Percentiles rank a stretch among this genome's conserved stretches.
Conservation (phyloP, 176 grass and related monocot species). For the Cocos nucifera region DNA sequence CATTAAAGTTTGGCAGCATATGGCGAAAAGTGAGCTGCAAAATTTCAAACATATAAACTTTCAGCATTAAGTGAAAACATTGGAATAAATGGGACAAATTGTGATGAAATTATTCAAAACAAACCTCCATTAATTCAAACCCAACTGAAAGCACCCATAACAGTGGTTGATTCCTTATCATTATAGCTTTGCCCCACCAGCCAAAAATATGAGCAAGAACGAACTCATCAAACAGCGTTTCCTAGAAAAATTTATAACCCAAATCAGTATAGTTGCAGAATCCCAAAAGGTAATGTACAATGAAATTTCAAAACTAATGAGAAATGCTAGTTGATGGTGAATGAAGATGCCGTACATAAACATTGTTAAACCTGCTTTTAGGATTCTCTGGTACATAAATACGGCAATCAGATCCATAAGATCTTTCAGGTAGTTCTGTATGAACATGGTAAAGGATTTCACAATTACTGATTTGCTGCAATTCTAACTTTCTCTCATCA, state of each 20-base stretch:
- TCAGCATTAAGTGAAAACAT: too few relatives aligned
- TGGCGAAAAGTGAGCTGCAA: constrained; percentile 97
- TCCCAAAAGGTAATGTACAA: too few relatives aligned
- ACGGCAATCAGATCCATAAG: constrained; percentile 88
- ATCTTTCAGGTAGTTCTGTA: constrained; percentile 96
- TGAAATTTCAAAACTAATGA: constrained; percentile 9
- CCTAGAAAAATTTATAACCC: constrained; percentile 75
- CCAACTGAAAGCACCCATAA: constrained; percentile 95
- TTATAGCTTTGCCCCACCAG: constrained; percentile 99
- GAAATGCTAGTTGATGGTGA: constrained; percentile 32
- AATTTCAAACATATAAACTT: neutral
- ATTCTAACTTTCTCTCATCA: neutral
- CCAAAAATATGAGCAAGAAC: constrained; percentile 94
- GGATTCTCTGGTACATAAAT: constrained; percentile 97
- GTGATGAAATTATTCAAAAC: neutral
- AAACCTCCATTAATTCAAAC: constrained; percentile 96
- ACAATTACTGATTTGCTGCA: constrained; percentile 12
- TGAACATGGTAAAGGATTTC: constrained; percentile 11
- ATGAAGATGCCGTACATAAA: constrained; percentile 94
- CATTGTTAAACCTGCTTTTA: constrained; percentile 93
- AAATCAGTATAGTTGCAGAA: constrained; percentile 60
- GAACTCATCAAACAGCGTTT: constrained; percentile 99
- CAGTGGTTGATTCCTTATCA: constrained; percentile 99
- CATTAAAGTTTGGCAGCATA: constrained; percentile 98
- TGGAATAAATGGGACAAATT: too few relatives aligned